Evolutionary conservation across 2,329 filamentous ascomycete genomes (phyloP).

Genomic region (Escovopsis weberi): DNA sequence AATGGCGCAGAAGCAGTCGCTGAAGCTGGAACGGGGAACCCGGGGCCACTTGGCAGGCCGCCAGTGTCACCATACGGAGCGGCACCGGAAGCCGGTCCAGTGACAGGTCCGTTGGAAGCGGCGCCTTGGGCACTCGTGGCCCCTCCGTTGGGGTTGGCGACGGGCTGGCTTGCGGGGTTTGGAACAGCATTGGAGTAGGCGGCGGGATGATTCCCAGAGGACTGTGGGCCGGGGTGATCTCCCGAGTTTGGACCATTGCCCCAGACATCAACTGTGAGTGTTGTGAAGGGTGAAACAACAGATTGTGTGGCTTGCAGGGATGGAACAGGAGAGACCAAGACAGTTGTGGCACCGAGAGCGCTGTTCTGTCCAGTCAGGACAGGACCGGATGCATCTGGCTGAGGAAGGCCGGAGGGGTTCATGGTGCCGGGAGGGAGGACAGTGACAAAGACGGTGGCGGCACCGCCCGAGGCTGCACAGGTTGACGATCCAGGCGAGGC

Average conservation of each 20-base stretch:
- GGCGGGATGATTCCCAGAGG: conserved; percentile 6
- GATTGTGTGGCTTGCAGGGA: conserved; percentile 7
- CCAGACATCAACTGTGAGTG: conserved; percentile 22
- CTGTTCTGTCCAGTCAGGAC: conserved; percentile 9
- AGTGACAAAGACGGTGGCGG: conserved; percentile 34
- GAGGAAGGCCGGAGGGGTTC: conserved; percentile 4
- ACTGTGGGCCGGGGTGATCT: conserved; percentile 4
- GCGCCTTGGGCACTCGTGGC: conserved; percentile 7
- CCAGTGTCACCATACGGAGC: conserved; percentile 1
- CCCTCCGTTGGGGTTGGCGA: conserved; percentile 5
- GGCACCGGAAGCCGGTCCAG: neutral
- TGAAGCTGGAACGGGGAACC: conserved; percentile 2
- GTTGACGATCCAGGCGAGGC: conserved; percentile 13
- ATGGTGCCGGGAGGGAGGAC: conserved; percentile 21
- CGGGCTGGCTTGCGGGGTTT: conserved; percentile 9
- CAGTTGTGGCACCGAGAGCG: conserved; percentile 13
- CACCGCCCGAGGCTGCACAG: conserved; percentile 25
- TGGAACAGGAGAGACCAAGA: conserved; percentile 12
- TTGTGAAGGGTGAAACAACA: conserved; percentile 18
- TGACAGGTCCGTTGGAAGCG: conserved; percentile 2
- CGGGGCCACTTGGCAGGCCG: neutral
- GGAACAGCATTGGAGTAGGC: conserved; percentile 6
- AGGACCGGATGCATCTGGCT: conserved; percentile 6
- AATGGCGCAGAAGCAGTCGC: conserved; percentile 4
- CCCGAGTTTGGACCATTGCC: conserved; percentile 8